phyloP scores from a whole-genome alignment of 2,329 filamentous ascomycete genomes.

The Calonectria hawksworthii region DNA sequence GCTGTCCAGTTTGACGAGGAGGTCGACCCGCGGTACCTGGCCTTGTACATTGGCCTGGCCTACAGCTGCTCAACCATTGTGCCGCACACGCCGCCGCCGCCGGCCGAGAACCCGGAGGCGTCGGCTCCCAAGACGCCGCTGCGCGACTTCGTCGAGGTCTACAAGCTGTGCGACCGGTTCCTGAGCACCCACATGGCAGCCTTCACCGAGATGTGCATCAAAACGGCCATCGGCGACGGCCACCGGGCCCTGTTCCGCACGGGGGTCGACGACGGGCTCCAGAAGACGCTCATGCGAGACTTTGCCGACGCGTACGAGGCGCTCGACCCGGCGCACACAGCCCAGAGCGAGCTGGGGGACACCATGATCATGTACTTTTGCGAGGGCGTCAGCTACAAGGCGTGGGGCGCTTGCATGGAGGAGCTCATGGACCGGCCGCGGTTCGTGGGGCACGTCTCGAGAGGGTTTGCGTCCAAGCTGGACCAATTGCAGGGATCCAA shows the following conservation, averaged over 20 bases:
- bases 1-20: conserved; percentile 48
- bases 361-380: conserved; percentile 51
- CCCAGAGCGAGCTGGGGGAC: conserved; percentile 41
- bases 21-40: conserved; percentile 51
- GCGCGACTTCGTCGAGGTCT: conserved; percentile 52
- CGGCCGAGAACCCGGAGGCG: conserved; percentile 44
- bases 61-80: conserved; percentile 52
- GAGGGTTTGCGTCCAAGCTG: conserved; percentile 49
- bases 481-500: conserved; percentile 39
- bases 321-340: conserved; percentile 38
- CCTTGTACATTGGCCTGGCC: conserved; percentile 52
- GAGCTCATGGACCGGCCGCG: conserved; percentile 45
- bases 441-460: conserved; percentile 50
- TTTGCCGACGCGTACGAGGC: conserved; percentile 55
- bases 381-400: conserved; percentile 47
- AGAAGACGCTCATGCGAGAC: conserved; percentile 48
- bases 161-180: conserved; percentile 55
- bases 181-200: conserved; percentile 47
- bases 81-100: conserved; percentile 44
- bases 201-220: conserved; percentile 49
- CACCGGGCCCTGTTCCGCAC: conserved; percentile 51
- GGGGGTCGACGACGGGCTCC: conserved; percentile 42
- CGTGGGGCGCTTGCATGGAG: conserved; percentile 45
- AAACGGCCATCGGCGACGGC: conserved; percentile 48
- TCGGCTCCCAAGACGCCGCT: conserved; percentile 45